Base-by-base conservation (phyloP, 306 rosid genomes). In the Carpinus fangiana region DNA sequence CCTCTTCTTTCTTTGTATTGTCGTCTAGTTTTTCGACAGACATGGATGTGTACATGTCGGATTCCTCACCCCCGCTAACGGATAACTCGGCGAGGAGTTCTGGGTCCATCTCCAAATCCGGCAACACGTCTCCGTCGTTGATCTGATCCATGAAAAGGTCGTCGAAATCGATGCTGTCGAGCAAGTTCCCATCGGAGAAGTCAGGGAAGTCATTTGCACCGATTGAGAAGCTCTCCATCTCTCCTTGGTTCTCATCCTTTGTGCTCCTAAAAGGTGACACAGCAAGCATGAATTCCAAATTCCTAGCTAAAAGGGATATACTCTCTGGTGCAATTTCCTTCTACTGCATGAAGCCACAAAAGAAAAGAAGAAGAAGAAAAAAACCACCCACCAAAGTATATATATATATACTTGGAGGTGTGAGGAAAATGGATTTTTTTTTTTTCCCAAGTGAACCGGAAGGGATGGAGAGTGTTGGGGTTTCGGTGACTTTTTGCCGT, bases 41-140 rank as follows among this genome's bases (percentile, higher is more conserved):
- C 6, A 72, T 41, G 9, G 96, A 87, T 1, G 90, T 74, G 73
- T 80, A 85, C 36, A 83, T 36, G 80, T 88, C 90, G 31, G 92
- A 89, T 9, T 88, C 94, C 73, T 88, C 90, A 0, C 85, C 84
- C 36, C 70, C 72, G 26, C 85, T 59, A 5, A 82, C 72, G 3
- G 98, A 89, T 69, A 94, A 92, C n/a, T 90, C 92, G 3, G 89
- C 84, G 31, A 89, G 88, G 72, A 90, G 84, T 23, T 92, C 97
- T 0, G 91, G 77, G 78, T 92, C 97, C 97, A 92, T 92, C 70
- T 94, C 96, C 88, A 94, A 87, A 81, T 91, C 98, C 3, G 93
- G 98, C 84, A 91, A 73, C 62, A 87, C 86, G 21, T 92, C 95
- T 21, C 81, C 89, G 46, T 83, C 88, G 62, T 89, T 80, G 90